These are phyloP conservation scores for Podaxis sp. DNA, from an alignment of 768 basidiomycete species.

Conservation along the genomic window DNA sequence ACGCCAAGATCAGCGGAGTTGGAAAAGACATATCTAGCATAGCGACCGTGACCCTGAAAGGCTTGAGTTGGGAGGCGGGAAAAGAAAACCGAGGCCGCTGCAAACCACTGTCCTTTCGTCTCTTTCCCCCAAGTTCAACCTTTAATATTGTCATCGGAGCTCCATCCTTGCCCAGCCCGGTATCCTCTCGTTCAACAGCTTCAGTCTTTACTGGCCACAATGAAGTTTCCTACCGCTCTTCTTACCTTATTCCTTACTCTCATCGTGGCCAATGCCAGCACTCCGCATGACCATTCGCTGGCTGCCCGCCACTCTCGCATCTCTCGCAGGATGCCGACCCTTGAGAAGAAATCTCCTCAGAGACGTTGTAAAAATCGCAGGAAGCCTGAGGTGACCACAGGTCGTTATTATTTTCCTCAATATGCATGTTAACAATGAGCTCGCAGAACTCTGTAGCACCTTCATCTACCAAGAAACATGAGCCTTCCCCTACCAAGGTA, in stretches of 20 bases:
- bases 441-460: conserved; percentile 5
- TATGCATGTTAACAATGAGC: not conserved
- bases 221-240: conserved; percentile 45
- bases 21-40: conserved; percentile 1
- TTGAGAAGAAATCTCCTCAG: conserved; percentile 17
- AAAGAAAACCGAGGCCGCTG: conserved; percentile 1
- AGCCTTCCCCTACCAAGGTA: conserved; percentile 13
- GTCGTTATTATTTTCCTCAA: not conserved
- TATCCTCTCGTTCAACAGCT: conserved; percentile 18
- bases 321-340: not conserved
- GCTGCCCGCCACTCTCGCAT: conserved; percentile 34
- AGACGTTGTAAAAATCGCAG: conserved; percentile 27
- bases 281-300: conserved; percentile 28
- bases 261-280: conserved; percentile 32
- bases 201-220: conserved; percentile 25
- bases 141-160: not conserved
- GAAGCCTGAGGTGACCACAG: conserved; percentile 3
- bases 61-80: not conserved
- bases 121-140: conserved; percentile 11
- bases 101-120: conserved; percentile 6
- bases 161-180: conserved; percentile 1
- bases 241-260: conserved; percentile 37
- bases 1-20: conserved; percentile 7
- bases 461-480: conserved; percentile 10
- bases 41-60: conserved; percentile 9